Evolutionary conservation across 257 asterid species (phyloP).

Genomic region (Solanum pinnatisectum): DNA sequence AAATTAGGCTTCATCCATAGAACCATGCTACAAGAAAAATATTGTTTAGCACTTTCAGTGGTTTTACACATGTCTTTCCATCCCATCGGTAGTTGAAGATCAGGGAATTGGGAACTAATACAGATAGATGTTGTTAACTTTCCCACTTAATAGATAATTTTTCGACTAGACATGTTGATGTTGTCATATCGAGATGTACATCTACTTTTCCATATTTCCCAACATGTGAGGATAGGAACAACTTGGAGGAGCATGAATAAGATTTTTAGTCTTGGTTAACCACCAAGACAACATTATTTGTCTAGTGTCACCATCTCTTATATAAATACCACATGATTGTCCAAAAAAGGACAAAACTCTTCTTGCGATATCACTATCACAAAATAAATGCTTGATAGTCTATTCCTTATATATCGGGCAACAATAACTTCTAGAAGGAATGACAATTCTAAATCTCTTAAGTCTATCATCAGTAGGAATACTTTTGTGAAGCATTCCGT

Average conservation of each 20-base stretch:
- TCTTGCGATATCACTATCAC: neutral
- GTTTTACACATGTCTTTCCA: neutral
- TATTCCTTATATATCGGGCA: neutral
- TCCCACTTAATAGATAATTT: neutral
- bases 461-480: neutral
- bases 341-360: neutral
- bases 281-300: neutral
- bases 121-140: neutral
- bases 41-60: neutral
- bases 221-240: neutral
- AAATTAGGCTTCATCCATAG: neutral
- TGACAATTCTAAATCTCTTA: neutral
- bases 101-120: neutral
- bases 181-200: neutral
- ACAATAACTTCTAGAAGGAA: neutral
- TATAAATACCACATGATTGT: neutral
- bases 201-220: neutral
- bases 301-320: neutral
- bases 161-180: neutral
- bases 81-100: neutral
- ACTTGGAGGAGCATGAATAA: neutral
- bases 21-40: neutral
- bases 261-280: neutral
- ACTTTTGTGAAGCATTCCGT: neutral
- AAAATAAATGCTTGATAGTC: neutral